Base-by-base conservation (phyloP, 768 basidiomycete genomes). In the Suillus discolor region DNA sequence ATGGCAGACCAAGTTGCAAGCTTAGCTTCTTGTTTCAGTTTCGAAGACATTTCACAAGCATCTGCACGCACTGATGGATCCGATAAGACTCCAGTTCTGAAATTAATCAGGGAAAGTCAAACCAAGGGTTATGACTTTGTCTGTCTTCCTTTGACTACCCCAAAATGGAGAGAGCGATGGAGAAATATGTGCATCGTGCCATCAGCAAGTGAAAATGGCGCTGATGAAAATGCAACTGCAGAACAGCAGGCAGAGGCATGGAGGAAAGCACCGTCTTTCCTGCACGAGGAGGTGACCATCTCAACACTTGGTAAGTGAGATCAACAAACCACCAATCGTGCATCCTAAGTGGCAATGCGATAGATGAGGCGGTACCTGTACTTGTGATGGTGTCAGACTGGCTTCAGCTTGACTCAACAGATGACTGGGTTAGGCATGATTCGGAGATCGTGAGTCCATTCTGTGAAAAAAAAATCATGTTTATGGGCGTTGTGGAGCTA, bases 371-470 rank as follows among this genome's bases (percentile, higher is more conserved):
- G 12, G 88, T 91, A 66, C 83, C 83, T 34, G 79, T 92, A 44
- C 87, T 93, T 16, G 90, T 83, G 6, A 85, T 97, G 75, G 83
- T 92, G 9, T 95, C 96, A 2, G 93, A 96, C 63, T 99, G 97
- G 97, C 83, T 99, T 4, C 94, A 97, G 75, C 82, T 99, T 45
- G 97, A 99, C 78, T 90, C 94, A 9, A 80, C 86, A 0, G 96
- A 98, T 77, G 94, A 95, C 71, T 94, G 96, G 84, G 89, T 99
- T 62, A 87, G 97, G 54, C 94, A 97, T 71, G 97, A 99, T 74
- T 91, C 95, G 54, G 97, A 97, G 79, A 92, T 97, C 63, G 96
- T 96, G 76, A 78, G 91, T 83, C 16, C 25, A 28, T 51, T 55
- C 61, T 51, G 59, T 60, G 59, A 60, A 20, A 41, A 20, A 41